These are phyloP conservation scores for Bacterosira constricta DNA, from an alignment of 108 stramenopile genomes.

Conservation along the genomic window DNA sequence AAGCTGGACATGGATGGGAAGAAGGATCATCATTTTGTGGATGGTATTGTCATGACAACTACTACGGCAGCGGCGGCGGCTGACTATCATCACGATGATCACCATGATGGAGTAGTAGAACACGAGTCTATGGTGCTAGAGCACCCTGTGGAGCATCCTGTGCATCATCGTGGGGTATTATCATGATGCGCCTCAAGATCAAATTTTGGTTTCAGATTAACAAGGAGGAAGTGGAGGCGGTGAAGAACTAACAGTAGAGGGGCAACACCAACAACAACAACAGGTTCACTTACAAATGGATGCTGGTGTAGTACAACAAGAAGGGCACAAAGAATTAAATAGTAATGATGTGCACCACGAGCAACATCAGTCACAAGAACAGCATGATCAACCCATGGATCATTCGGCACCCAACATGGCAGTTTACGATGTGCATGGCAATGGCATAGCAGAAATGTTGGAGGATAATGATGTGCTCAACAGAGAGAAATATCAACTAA, in stretches of 20 bases:
- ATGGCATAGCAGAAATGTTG: not conserved
- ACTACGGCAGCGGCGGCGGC: not conserved
- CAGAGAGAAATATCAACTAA: too few species aligned
- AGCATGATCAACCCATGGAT: too few species aligned
- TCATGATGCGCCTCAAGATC: not conserved
- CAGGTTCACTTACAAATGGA: too few species aligned
- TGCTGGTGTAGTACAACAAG: too few species aligned
- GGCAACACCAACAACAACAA: not conserved
- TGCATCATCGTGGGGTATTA: not conserved
- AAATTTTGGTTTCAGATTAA: not conserved
- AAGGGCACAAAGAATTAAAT: too few species aligned
- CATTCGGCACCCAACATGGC: not conserved
- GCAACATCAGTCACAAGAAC: too few species aligned
- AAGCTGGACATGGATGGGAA: conserved; percentile 12
- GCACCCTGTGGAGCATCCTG: not conserved
- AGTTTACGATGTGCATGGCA: not conserved
- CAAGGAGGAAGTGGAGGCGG: not conserved
- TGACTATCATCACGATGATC: not conserved
- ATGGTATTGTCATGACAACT: not conserved
- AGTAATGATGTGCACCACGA: too few species aligned
- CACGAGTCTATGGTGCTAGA: not conserved
- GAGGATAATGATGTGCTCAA: too few species aligned
- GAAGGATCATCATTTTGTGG: not conserved
- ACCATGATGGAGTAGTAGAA: not conserved
- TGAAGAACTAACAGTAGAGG: not conserved